A percentile compares a stretch with the other conserved stretches of the same genome.
Conservation (phyloP, 176 grass and related monocot species). For the Carex parvula region DNA sequence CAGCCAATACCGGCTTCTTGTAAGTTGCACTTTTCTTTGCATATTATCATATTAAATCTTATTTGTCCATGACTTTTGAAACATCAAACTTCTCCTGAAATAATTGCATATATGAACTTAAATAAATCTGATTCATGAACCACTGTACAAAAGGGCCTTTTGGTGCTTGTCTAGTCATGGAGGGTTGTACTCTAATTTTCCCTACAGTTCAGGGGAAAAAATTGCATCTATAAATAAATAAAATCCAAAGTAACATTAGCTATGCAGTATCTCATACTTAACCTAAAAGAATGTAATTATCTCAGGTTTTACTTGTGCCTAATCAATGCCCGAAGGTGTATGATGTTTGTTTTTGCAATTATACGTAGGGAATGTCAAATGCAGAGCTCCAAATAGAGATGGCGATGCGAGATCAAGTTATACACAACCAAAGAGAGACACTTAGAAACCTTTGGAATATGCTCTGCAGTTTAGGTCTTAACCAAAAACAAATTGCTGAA, state of each 20-base stretch:
- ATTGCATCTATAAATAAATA: neutral
- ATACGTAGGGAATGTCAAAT: conserved; percentile 66
- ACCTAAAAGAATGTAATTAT: neutral
- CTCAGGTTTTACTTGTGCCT: neutral
- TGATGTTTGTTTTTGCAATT: neutral
- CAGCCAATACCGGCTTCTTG: conserved; percentile 96
- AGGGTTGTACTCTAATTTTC: neutral
- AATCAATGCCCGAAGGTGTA: neutral
- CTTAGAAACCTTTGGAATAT: conserved; percentile 83
- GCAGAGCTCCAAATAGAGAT: conserved; percentile 98
- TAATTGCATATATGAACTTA: neutral
- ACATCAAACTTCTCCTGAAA: neutral
- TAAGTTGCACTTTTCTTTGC: conserved; percentile 39
- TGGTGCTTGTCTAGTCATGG: neutral
- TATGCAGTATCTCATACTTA: neutral
- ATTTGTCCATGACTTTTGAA: conserved; percentile 10
- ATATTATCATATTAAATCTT: conserved; percentile 20
- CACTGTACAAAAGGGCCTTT: neutral
- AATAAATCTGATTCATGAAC: neutral
- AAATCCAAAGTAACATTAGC: neutral
- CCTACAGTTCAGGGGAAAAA: neutral
- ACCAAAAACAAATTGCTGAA: conserved; percentile 81
- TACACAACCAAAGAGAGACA: conserved; percentile 92
- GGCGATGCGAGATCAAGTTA: conserved; percentile 97
- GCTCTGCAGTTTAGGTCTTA: conserved; percentile 78